Conservation (phyloP, 176 grass and related monocot species). For the Aegilops sharonensis region DNA sequence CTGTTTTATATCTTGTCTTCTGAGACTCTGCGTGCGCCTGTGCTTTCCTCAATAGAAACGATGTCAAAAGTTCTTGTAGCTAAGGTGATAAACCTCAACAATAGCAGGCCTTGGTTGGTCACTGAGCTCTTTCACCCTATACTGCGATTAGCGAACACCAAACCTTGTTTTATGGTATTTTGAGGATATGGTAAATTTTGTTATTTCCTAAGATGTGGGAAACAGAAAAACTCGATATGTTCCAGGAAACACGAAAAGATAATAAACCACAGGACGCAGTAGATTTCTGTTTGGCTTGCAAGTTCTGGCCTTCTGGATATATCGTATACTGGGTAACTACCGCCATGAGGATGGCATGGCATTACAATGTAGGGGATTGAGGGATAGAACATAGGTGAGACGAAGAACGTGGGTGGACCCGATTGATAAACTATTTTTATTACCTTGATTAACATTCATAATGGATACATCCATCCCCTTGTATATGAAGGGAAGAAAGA, state of each 20-base stretch:
- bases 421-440: neutral
- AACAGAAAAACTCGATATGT: neutral
- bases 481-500: neutral
- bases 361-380: neutral
- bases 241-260: neutral
- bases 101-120: neutral
- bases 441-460: neutral
- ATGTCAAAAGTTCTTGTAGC: neutral
- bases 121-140: neutral
- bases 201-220: neutral
- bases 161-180: neutral
- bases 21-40: neutral
- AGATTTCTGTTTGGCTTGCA: constrained; percentile 1
- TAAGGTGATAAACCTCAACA: neutral
- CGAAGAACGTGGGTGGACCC: neutral
- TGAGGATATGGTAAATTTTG: constrained; percentile 12
- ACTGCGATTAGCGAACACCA: neutral
- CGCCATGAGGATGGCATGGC: neutral
- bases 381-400: neutral
- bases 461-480: neutral
- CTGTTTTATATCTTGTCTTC: constrained; percentile 21
- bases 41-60: neutral
- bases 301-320: neutral
- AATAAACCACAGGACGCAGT: neutral
- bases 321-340: neutral